phyloP scores from a whole-genome alignment of 2,329 filamentous ascomycete genomes.

The Lachnellula willkommii region DNA sequence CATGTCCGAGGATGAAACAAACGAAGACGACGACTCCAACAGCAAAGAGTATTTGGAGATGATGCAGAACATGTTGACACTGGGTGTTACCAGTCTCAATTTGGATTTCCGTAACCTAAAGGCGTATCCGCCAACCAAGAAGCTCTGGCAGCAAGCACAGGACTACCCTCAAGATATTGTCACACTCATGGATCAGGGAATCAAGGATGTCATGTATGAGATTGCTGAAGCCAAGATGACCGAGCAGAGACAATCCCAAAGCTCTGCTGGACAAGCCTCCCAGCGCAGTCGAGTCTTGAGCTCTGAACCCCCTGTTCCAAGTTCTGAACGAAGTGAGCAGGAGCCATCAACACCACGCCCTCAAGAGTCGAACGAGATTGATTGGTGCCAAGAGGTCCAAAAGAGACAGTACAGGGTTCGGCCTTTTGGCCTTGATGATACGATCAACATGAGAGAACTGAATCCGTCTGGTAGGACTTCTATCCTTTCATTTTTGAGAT shows the following conservation, averaged over 20 bases:
- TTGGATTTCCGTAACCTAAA: constrained; percentile 86
- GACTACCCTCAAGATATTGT: constrained; percentile 95
- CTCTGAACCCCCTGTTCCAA: constrained; percentile 72
- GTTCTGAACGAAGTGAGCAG: constrained; percentile 65
- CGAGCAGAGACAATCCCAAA: constrained; percentile 58
- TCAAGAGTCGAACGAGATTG: constrained; percentile 50
- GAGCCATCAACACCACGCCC: constrained; percentile 39
- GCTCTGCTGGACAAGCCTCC: constrained; percentile 43
- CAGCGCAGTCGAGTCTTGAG: constrained; percentile 50
- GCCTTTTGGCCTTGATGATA: constrained; percentile 80
- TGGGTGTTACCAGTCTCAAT: constrained; percentile 80
- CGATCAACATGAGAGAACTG: constrained; percentile 86
- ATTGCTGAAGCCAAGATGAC: constrained; percentile 76
- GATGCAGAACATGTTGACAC: constrained; percentile 82
- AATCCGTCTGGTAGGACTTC: constrained; percentile 67
- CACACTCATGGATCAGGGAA: constrained; percentile 88
- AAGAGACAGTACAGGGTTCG: constrained; percentile 77
- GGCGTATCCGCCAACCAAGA: constrained; percentile 84
- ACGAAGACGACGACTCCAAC: constrained; percentile 64
- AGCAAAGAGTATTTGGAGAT: constrained; percentile 79
- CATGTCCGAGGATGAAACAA: constrained; percentile 69
- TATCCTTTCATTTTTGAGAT: background rate
- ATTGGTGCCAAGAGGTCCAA: constrained; percentile 71
- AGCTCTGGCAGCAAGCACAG: constrained; percentile 92
- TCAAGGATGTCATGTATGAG: constrained; percentile 91